phyloP scores from a whole-genome alignment of 805 yeast genomes.

The Metschnikowia continentalis region DNA sequence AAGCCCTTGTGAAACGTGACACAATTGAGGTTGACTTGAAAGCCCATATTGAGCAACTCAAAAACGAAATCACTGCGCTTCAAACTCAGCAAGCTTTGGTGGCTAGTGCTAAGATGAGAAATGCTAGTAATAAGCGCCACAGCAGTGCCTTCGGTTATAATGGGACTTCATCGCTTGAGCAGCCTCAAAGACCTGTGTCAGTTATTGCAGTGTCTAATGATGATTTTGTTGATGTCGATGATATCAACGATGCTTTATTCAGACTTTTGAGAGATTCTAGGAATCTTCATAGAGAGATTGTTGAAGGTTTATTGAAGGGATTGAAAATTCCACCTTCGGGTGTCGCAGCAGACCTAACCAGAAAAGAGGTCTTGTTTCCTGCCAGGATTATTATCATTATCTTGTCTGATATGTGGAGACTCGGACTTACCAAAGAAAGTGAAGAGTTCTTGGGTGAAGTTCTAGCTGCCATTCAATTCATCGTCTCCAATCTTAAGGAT shows the following conservation, averaged over 20 bases:
- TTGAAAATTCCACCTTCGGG: constrained; percentile 83
- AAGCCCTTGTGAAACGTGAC: constrained; percentile 53
- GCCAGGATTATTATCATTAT: constrained; percentile 91
- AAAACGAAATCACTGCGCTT: constrained; percentile 46
- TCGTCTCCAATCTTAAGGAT: constrained; percentile 74
- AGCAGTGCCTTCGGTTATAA: constrained; percentile 37
- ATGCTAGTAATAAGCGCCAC: constrained; percentile 37
- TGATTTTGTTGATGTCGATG: constrained; percentile 55
- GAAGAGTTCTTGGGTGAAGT: constrained; percentile 90
- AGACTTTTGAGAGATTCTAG: constrained; percentile 66
- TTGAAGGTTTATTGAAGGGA: constrained; percentile 80
- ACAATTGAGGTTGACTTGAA: constrained; percentile 65
- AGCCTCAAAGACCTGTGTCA: constrained; percentile 53
- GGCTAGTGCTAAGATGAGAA: constrained; percentile 29
- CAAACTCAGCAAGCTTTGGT: constrained; percentile 37
- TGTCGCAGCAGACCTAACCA: constrained; percentile 74
- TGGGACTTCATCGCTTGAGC: constrained; percentile 31
- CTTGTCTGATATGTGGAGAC: constrained; percentile 96
- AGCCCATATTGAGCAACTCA: constrained; percentile 53
- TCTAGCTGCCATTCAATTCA: constrained; percentile 77
- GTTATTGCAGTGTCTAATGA: constrained; percentile 54
- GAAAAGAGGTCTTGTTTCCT: constrained; percentile 92
- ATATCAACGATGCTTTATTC: constrained; percentile 72
- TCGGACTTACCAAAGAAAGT: constrained; percentile 87
- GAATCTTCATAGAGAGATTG: constrained; percentile 73